A percentile compares a stretch with the other conserved stretches of the same genome.
Conservation (phyloP, 192 early-diverging fungal species). For the Backusella parvicylindrica region DNA sequence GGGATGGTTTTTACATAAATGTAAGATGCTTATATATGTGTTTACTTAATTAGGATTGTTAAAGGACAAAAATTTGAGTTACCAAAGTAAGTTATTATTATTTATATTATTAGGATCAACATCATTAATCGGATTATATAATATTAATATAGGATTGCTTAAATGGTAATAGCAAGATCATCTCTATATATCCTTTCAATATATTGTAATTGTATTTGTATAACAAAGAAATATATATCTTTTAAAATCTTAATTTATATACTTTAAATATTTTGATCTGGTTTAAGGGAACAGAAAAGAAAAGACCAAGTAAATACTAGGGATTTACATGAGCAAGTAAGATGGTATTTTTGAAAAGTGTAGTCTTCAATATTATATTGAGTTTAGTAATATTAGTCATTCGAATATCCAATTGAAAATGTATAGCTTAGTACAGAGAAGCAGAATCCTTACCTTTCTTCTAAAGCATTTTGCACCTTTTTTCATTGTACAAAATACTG, state of each 20-base stretch:
- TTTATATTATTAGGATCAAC: neutral
- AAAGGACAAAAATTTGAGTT: constrained; percentile 68
- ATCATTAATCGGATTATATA: neutral
- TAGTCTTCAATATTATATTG: no score
- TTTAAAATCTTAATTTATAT: neutral
- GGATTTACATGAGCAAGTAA: no score
- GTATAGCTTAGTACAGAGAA: no score
- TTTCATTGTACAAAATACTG: no score
- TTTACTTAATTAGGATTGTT: constrained; percentile 49
- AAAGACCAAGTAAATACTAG: no score
- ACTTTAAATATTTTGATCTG: no score
- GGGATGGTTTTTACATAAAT: neutral
- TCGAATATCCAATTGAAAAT: no score
- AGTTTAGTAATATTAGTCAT: no score
- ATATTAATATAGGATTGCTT: neutral
- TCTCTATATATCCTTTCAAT: neutral
- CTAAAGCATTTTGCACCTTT: no score
- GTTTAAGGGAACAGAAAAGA: no score
- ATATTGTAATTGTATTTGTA: neutral
- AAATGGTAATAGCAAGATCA: neutral
- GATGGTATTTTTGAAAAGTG: no score
- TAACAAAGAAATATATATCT: neutral
- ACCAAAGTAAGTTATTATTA: constrained; percentile 39
- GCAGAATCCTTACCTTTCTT: no score
- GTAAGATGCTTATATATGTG: neutral